Percentiles rank a stretch among this genome's conserved stretches.
Evolutionary conservation across 2,329 filamentous ascomycete genomes (phyloP).

Genomic region (Microascus cirrosus): DNA sequence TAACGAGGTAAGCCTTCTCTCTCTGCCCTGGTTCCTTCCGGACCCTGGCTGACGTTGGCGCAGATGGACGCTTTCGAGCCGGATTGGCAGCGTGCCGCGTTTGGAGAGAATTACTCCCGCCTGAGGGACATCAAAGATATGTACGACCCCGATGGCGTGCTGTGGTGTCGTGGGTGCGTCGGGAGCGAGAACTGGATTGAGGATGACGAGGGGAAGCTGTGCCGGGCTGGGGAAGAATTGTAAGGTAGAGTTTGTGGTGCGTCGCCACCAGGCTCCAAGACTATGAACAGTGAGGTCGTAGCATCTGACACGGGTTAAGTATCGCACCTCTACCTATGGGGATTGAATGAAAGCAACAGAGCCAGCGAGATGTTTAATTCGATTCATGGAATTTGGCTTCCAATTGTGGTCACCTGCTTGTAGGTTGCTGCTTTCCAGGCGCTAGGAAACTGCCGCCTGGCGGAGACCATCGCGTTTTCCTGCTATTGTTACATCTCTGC

Average conservation of each 20-base stretch:
- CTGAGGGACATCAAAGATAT: constrained; percentile 16
- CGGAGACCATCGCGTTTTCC: too few species aligned
- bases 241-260: background rate
- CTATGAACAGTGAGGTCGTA: too few species aligned
- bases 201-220: constrained; percentile 12
- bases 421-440: too few species aligned
- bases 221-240: background rate
- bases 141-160: constrained; percentile 19
- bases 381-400: too few species aligned
- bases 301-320: too few species aligned
- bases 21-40: background rate
- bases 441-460: too few species aligned
- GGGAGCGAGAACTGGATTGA: constrained; percentile 20
- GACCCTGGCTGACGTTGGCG: background rate
- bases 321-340: too few species aligned
- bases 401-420: too few species aligned
- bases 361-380: too few species aligned
- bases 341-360: too few species aligned
- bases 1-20: constrained; percentile 21
- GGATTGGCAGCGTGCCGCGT: constrained; percentile 19
- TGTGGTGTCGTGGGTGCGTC: constrained; percentile 17
- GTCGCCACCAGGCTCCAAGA: too few species aligned
- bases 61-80: constrained; percentile 17
- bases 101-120: constrained; percentile 18
- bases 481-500: too few species aligned